Base-by-base conservation (phyloP, 139 green algal genomes). In the Astrephomene gubernaculifera region DNA sequence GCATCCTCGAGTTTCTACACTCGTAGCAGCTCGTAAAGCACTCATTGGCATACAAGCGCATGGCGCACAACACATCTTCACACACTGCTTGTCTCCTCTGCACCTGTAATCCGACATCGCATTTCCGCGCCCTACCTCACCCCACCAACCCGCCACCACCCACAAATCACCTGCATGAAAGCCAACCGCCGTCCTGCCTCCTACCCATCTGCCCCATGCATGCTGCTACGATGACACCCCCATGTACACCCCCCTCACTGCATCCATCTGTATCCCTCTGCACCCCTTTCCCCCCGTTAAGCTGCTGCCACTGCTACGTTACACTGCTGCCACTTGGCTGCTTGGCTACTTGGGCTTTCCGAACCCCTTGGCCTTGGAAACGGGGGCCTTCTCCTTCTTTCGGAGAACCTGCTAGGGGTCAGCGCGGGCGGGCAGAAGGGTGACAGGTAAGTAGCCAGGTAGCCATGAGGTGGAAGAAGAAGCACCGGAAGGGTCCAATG, bases 321-420 rank as follows among this genome's bases (percentile, higher is more conserved):
- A 57, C 49, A 57, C 14, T 17, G 17, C 49, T 17, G 17, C 49
- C 49, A 57, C 49, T 57, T 57, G 49, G 49, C 14, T 17, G 49
- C 17, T 12, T 57, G 12, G 17, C 49, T 57, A 45, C n/a, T 43
- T 45, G n/a, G 64, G 64, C 35, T 29, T 43, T 49, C 72, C 52
- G 49, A 81, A 81, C 35, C 72, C 72, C 72, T 49, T 44, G 52
- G 72, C 72, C 72, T 81, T 81, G 49, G 49, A 52, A 33, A 68
- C 9, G 6, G 72, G n/a, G 33, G 68, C 72, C 72, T 81, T 81
- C 35, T 81, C 68, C 68, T 75, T 75, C 68, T 75, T 81, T 52
- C 72, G 72, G 14, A 44, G 71, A 22, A 80, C 71, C 71, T 80
- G 9, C 49, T 25, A 12, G 14, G 17, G 3, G 63, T 25, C 31